Evolutionary conservation across 257 asterid genomes (phyloP).

Genomic region (Anisodus acutangulus): DNA sequence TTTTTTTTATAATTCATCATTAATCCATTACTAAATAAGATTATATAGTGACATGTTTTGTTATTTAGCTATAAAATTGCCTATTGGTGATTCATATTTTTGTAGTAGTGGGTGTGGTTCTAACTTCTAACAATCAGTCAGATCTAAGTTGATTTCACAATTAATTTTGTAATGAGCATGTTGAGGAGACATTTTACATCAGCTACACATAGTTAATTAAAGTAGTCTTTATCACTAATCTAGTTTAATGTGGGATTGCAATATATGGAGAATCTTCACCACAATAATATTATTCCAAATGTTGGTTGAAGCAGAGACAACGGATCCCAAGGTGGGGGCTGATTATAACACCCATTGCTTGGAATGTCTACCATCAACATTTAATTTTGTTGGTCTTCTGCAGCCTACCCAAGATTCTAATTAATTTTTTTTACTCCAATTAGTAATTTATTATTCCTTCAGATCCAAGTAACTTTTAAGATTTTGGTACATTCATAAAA

Average conservation of each 20-base stretch:
- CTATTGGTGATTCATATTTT: not conserved
- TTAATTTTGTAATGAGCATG: conserved; percentile 28
- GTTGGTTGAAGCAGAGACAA: conserved; percentile 83
- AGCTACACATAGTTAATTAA: conserved; percentile 37
- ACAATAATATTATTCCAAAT: conserved; percentile 75
- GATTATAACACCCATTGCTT: conserved; percentile 59
- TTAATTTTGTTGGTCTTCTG: not conserved
- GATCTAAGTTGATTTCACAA: conserved; percentile 33
- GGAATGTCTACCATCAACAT: conserved; percentile 43
- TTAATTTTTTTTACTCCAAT: not conserved
- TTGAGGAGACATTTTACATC: conserved; percentile 52
- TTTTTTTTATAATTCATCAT: not conserved
- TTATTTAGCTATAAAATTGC: not conserved
- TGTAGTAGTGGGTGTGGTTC: conserved; percentile 14
- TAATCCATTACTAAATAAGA: not conserved
- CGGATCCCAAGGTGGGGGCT: conserved; percentile 73
- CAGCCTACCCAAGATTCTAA: conserved; percentile 2
- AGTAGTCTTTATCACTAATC: conserved; percentile 15
- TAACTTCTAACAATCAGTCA: conserved; percentile 45
- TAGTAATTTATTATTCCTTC: not conserved
- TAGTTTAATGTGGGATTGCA: conserved; percentile 34
- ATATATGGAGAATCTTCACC: conserved; percentile 61
- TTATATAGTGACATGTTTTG: not conserved
- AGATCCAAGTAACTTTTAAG: not conserved
- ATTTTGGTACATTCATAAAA: not conserved